Evolutionary conservation across 2,329 filamentous ascomycete species (phyloP), one percentile per base, ranked within the genome.

Genomic region (Gnomoniopsis smithogilvyi): DNA sequence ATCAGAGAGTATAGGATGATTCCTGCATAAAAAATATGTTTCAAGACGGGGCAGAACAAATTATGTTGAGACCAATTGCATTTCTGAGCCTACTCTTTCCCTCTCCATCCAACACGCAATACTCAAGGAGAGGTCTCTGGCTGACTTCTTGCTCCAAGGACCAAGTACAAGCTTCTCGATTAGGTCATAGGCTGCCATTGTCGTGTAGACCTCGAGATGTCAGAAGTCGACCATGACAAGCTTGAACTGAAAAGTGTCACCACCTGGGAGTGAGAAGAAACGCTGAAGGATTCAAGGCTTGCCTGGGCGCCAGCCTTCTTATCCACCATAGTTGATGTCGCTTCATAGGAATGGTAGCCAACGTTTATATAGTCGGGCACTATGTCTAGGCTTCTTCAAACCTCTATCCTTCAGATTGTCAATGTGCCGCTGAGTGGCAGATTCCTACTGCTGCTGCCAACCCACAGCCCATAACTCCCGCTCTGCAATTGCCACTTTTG

Each of bases 401-500:
- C 19, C 26, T 30, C 8, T 8, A 41, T 41, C 36, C 36, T 46
- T 55, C 45, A 63, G 33, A 63, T 59, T 43, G 48, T 61, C 34
- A 63, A 51, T 2, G 45, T 59, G 56, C 53, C 83, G 81, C 21
- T 81, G 80, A 26, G 80, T 77, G 68, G 85, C 80, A 74, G 83
- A 77, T 72, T 64, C 21, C 74, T 70, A 63, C 77, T 80, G 60
- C 76, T 80, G 1, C 68, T 70, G 0, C 78, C 79, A 3, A 80
- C 74, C 52, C 65, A 75, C 2, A 80, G 58, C 1, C 59, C 52
- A 57, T 80, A 80, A 3, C 65, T 65, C 0, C 78, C 78, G 15
- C 65, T 68, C 56, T 72, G 74, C 54, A 84, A 63, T 26, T 73
- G 74, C 86, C 85, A 88, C 63, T 81, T 79, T 72, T 87, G 83